Percentiles rank a stretch among this genome's conserved stretches.
Evolutionary conservation across 2,329 filamentous ascomycete species (phyloP).

Genomic region (Cryoendolithus antarcticus): DNA sequence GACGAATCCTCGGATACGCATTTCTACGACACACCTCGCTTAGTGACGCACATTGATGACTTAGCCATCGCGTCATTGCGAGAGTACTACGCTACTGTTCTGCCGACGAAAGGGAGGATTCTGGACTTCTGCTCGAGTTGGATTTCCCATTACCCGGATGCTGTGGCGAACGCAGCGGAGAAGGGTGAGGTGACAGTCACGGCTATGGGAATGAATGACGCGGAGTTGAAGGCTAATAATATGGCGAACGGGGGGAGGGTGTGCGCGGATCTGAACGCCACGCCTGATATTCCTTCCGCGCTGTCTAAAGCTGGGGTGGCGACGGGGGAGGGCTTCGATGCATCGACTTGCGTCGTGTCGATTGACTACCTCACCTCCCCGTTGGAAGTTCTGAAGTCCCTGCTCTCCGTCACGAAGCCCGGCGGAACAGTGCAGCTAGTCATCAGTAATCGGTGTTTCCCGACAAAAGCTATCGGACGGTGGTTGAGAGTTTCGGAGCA

Average conservation of each 20-base stretch:
- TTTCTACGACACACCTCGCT: conserved; percentile 34
- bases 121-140: conserved; percentile 41
- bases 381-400: conserved; percentile 31
- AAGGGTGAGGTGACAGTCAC: conserved; percentile 27
- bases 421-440: conserved; percentile 38
- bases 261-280: conserved; percentile 34
- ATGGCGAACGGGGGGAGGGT: conserved; percentile 23
- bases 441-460: conserved; percentile 42
- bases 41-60: conserved; percentile 44
- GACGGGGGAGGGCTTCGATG: conserved; percentile 24
- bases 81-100: conserved; percentile 32
- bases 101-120: conserved; percentile 31
- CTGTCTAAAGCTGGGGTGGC: conserved; percentile 6
- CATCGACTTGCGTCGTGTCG: conserved; percentile 38
- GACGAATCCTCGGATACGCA: conserved; percentile 24
- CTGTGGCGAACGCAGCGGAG: conserved; percentile 20
- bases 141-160: conserved; percentile 34
- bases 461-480: conserved; percentile 37
- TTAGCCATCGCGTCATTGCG: conserved; percentile 33
- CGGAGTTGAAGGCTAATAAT: conserved; percentile 33
- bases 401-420: conserved; percentile 27
- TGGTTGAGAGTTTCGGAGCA: conserved; percentile 36
- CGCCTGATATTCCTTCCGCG: conserved; percentile 19
- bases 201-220: conserved; percentile 37
- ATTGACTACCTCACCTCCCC: conserved; percentile 41